These are phyloP conservation scores for Phytophthora pluvialis DNA, from an alignment of 352 stramenopile genomes.

Conservation along the genomic window DNA sequence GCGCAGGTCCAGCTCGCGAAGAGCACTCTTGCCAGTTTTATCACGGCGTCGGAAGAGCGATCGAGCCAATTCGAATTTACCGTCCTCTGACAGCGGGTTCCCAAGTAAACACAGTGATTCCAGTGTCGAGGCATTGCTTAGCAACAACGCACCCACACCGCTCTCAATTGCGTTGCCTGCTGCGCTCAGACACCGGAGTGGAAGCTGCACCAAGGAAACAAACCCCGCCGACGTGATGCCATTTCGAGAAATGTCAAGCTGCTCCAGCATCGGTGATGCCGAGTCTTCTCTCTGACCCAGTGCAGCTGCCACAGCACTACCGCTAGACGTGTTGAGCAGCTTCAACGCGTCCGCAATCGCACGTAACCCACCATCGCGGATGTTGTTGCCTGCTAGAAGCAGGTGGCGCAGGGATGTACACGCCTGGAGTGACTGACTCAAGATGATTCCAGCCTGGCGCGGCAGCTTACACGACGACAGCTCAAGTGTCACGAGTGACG, in stretches of 20 bases:
- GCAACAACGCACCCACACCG: conserved; percentile 33
- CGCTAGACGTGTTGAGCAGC: conserved; percentile 19
- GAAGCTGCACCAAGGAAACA: conserved; percentile 33
- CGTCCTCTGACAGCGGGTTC: conserved; percentile 48
- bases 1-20: conserved; percentile 44
- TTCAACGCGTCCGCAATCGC: conserved; percentile 57
- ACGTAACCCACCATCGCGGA: conserved; percentile 58
- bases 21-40: conserved; percentile 24
- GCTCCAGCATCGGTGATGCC: conserved; percentile 31
- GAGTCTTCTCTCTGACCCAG: conserved; percentile 4
- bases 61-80: conserved; percentile 41
- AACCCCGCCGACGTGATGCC: conserved; percentile 48
- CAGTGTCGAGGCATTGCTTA: conserved; percentile 32
- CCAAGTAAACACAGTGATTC: conserved; percentile 36
- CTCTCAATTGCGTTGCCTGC: conserved; percentile 45
- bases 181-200: conserved; percentile 29
- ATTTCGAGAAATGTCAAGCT: conserved; percentile 56
- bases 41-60: conserved; percentile 36
- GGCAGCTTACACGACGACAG: conserved; percentile 57
- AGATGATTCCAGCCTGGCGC: conserved; percentile 62
- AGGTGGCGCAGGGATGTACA: conserved; percentile 41
- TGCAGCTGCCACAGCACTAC: conserved; percentile 1
- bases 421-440: conserved; percentile 59
- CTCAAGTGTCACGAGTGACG: conserved; percentile 51
- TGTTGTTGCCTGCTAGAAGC: conserved; percentile 55